phyloP scores from a whole-genome alignment of 2,329 filamentous ascomycete species.

The Phymatotrichopsis omnivora region DNA sequence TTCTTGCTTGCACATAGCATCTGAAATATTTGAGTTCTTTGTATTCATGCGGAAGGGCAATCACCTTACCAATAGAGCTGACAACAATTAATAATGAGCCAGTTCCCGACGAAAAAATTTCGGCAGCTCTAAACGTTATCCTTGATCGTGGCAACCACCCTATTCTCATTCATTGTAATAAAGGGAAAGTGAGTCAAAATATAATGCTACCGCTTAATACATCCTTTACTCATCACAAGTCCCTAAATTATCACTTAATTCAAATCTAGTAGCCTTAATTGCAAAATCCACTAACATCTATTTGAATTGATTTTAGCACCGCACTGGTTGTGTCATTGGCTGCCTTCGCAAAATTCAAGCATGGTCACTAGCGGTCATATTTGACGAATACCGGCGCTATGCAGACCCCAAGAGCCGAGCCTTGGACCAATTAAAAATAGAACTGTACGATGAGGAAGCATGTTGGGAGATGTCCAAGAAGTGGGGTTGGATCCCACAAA shows the following conservation, averaged over 20 bases:
- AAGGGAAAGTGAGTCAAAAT: slow-evolving; percentile 55
- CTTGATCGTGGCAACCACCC: slow-evolving; percentile 66
- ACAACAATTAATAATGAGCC: slow-evolving; percentile 19
- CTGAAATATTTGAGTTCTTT: slow-evolving; percentile 15
- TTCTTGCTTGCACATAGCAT: background rate
- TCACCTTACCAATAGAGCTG: background rate
- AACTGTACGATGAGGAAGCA: slow-evolving; percentile 26
- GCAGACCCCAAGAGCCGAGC: slow-evolving; percentile 30
- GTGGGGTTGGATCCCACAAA: slow-evolving; percentile 25
- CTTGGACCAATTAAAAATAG: slow-evolving; percentile 30
- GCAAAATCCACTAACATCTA: background rate
- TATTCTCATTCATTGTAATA: slow-evolving; percentile 83
- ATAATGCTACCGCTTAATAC: background rate
- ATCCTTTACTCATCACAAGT: background rate
- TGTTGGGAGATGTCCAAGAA: slow-evolving; percentile 23
- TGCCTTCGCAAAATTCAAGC: slow-evolving; percentile 64
- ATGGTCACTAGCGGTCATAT: slow-evolving; percentile 51
- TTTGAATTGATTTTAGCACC: slow-evolving; percentile 56
- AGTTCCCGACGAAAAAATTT: slow-evolving; percentile 55
- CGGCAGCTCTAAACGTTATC: slow-evolving; percentile 58
- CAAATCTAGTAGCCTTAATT: background rate
- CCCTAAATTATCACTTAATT: background rate
- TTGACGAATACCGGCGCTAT: slow-evolving; percentile 52
- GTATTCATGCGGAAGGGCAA: background rate
- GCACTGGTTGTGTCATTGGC: slow-evolving; percentile 80